Percentiles rank a stretch among this genome's conserved stretches.
These are phyloP conservation scores for Malassezia nana DNA, from an alignment of 1,284 basidiomycete species.

Conservation along the genomic window DNA sequence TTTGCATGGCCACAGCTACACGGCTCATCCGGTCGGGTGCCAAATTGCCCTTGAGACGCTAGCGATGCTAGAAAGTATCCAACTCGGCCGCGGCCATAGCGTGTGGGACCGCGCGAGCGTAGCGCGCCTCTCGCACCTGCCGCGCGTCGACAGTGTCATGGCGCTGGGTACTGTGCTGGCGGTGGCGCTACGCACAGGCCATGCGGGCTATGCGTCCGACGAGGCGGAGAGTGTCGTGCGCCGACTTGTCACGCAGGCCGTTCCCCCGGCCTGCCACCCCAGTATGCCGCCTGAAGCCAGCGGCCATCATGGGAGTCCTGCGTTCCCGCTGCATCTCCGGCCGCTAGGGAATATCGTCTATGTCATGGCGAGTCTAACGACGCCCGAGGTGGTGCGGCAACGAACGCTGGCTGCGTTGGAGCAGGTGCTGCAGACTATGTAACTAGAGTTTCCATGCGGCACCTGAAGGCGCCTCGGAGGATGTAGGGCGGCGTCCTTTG, in stretches of 20 bases:
- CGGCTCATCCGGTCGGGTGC: conserved; percentile 57
- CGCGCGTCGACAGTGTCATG: conserved; percentile 65
- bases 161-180: conserved; percentile 77
- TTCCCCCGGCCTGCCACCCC: conserved; percentile 19
- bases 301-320: conserved; percentile 1
- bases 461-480: not conserved
- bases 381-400: conserved; percentile 46
- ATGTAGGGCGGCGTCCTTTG: not conserved
- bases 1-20: conserved; percentile 86
- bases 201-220: conserved; percentile 50
- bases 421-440: not conserved
- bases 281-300: not conserved
- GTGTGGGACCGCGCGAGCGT: conserved; percentile 76
- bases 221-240: conserved; percentile 25
- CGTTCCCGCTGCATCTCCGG: conserved; percentile 69
- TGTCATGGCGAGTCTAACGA: conserved; percentile 85
- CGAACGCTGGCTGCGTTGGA: not conserved
- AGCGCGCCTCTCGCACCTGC: conserved; percentile 56
- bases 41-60: conserved; percentile 77
- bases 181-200: conserved; percentile 58
- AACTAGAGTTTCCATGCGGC: conserved; percentile 17
- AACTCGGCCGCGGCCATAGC: conserved; percentile 54
- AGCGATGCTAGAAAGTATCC: conserved; percentile 52
- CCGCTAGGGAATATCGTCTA: conserved; percentile 88
- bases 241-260: conserved; percentile 10